phyloP scores from a whole-genome alignment of 2,329 filamentous ascomycete species.

The Fusarium nelsonii region DNA sequence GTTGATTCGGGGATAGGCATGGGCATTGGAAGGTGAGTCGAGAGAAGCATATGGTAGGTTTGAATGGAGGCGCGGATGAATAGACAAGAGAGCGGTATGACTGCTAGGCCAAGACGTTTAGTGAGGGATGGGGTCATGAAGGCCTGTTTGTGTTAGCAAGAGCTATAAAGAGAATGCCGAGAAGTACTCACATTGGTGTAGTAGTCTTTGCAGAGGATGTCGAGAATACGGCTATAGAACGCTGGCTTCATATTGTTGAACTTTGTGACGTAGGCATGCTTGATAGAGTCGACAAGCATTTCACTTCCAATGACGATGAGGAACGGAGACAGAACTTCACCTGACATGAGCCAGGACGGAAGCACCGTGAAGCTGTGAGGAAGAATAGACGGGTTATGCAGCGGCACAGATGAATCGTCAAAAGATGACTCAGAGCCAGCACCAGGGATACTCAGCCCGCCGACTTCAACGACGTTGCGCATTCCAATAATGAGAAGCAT shows the following conservation, averaged over 20 bases:
- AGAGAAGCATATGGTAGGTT: constrained; percentile 98
- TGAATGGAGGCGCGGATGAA: constrained; percentile 96
- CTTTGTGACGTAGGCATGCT: constrained; percentile 97
- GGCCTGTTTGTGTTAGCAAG: constrained; percentile 64
- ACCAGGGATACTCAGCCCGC: constrained; percentile 77
- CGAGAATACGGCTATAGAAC: constrained; percentile 90
- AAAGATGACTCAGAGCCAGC: constrained; percentile 62
- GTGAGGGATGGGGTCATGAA: constrained; percentile 93
- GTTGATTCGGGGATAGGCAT: constrained; percentile 73
- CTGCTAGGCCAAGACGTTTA: constrained; percentile 87
- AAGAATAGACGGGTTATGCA: constrained; percentile 79
- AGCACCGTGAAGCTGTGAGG: constrained; percentile 92
- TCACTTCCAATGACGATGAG: constrained; percentile 94
- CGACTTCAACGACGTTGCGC: constrained; percentile 95
- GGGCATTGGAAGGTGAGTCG: constrained; percentile 83
- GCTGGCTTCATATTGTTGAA: constrained; percentile 97
- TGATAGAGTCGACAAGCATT: constrained; percentile 96
- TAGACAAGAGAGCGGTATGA: constrained; percentile 92
- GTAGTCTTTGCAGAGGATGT: constrained; percentile 96
- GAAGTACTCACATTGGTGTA: constrained; percentile 81
- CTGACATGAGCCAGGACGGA: constrained; percentile 80
- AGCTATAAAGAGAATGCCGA: background rate
- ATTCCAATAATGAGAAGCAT: constrained; percentile 97
- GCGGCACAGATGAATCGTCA: constrained; percentile 66
- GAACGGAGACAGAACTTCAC: constrained; percentile 92